phyloP scores from a whole-genome alignment of 106 monocot genomes.

The Allium sativum region DNA sequence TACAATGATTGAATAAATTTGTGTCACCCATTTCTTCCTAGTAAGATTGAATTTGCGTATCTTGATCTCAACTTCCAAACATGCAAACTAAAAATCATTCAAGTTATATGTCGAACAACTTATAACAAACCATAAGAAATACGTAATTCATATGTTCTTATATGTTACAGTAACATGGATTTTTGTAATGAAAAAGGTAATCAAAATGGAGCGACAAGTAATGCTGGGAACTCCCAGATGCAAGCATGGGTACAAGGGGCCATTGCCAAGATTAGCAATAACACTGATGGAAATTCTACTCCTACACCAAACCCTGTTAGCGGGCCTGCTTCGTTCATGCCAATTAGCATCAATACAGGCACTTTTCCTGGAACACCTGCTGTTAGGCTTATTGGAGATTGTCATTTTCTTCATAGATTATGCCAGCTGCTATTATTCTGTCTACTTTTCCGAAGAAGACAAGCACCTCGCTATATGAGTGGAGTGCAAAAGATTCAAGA shows the following conservation, averaged over 20 bases:
- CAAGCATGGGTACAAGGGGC: conserved; percentile 99
- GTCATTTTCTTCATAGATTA: conserved; percentile 93
- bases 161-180: conserved; percentile 4
- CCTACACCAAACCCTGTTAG: conserved; percentile 49
- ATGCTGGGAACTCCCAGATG: conserved; percentile 82
- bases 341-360: conserved; percentile 95
- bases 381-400: conserved; percentile 95
- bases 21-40: too few relatives aligned
- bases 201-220: conserved; percentile 49
- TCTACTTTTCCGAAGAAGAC: conserved; percentile 78
- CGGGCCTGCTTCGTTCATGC: conserved; percentile 66
- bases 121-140: too few relatives aligned
- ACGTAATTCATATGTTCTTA: neutral
- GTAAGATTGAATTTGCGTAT: too few relatives aligned
- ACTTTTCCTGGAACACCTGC: conserved; percentile 99
- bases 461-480: conserved; percentile 38
- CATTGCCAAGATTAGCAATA: conserved; percentile 90
- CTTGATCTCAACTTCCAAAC: too few relatives aligned
- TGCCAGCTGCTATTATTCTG: conserved; percentile 93
- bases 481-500: conserved; percentile 41
- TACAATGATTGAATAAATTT: too few relatives aligned
- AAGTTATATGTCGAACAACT: too few relatives aligned
- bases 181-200: conserved; percentile 10
- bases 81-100: too few relatives aligned
- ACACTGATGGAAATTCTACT: conserved; percentile 62